phyloP scores from a whole-genome alignment of 345 rosid genomes.

The Aegle marmelos region DNA sequence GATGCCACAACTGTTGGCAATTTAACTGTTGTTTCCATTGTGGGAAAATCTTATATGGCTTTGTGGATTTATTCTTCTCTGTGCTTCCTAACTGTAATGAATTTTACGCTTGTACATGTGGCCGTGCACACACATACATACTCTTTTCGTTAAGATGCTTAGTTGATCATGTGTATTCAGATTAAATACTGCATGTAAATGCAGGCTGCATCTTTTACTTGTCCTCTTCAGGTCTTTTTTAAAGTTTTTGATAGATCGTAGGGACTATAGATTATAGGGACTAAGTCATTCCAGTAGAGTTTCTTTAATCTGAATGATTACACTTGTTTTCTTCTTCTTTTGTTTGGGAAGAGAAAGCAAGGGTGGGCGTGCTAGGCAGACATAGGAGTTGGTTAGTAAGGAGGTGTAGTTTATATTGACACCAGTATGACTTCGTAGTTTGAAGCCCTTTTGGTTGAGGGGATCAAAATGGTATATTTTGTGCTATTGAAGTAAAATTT shows the following conservation, averaged over 20 bases:
- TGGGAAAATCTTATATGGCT: not conserved
- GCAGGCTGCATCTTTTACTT: not conserved
- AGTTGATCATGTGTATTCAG: not conserved
- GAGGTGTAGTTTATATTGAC: not conserved
- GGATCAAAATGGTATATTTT: not conserved
- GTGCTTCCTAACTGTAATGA: not conserved
- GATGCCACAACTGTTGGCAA: not conserved
- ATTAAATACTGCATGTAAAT: not conserved
- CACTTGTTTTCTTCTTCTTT: not conserved
- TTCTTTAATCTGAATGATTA: not conserved
- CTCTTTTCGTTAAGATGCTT: not conserved
- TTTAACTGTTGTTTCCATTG: not conserved
- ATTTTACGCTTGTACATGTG: not conserved
- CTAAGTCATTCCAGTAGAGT: not conserved
- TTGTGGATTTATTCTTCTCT: constrained; percentile 9
- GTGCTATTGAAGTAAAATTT: not conserved
- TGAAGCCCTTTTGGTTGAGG: not conserved
- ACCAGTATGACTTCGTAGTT: not conserved
- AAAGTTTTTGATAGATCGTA: not conserved
- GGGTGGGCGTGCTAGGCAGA: too few relatives aligned
- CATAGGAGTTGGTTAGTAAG: too few relatives aligned
- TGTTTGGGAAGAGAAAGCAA: too few relatives aligned
- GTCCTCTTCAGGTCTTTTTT: not conserved
- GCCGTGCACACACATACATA: too few relatives aligned
- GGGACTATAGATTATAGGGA: not conserved